These are phyloP conservation scores for Corynascus novoguineensis DNA, from an alignment of 495 filamentous ascomycete genomes.

Conservation along the genomic window DNA sequence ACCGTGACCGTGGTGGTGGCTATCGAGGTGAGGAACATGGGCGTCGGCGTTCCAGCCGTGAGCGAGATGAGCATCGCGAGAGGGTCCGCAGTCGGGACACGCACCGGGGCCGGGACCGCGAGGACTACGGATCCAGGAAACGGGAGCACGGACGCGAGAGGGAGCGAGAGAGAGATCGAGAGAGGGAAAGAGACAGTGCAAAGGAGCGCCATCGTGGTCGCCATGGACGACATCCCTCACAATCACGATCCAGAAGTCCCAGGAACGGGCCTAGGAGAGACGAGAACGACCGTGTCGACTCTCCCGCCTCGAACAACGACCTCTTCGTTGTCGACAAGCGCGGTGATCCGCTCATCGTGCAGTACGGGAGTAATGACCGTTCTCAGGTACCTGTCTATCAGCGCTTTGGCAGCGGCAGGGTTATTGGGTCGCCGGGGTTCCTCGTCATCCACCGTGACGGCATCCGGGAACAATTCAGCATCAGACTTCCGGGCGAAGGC, in stretches of 20 bases:
- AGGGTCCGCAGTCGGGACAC: constrained; percentile 6
- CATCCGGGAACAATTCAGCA: constrained; percentile 33
- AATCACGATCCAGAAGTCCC: background rate
- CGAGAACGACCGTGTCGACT: background rate
- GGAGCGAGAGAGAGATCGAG: background rate
- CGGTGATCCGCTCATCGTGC: constrained; percentile 41
- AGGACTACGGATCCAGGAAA: background rate
- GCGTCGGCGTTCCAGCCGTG: background rate
- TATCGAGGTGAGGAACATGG: background rate
- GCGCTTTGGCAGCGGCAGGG: constrained; percentile 35
- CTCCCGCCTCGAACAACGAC: constrained; percentile 2
- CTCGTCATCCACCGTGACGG: constrained; percentile 35
- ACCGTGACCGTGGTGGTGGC: background rate
- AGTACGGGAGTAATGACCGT: constrained; percentile 40
- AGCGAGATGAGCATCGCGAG: background rate
- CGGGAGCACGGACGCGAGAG: constrained; percentile 1
- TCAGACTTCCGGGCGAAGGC: constrained; percentile 24
- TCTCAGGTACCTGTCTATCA: constrained; percentile 37
- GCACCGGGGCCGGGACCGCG: constrained; percentile 19
- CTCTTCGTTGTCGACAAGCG: constrained; percentile 38
- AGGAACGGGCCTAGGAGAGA: background rate
- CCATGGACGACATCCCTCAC: background rate
- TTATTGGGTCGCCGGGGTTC: constrained; percentile 36
- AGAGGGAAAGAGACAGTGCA: background rate
- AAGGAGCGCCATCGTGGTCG: background rate